Evolutionary conservation across 2,329 filamentous ascomycete species (phyloP), one percentile per base, ranked within the genome.

Genomic region (Fonsecaea multimorphosa): DNA sequence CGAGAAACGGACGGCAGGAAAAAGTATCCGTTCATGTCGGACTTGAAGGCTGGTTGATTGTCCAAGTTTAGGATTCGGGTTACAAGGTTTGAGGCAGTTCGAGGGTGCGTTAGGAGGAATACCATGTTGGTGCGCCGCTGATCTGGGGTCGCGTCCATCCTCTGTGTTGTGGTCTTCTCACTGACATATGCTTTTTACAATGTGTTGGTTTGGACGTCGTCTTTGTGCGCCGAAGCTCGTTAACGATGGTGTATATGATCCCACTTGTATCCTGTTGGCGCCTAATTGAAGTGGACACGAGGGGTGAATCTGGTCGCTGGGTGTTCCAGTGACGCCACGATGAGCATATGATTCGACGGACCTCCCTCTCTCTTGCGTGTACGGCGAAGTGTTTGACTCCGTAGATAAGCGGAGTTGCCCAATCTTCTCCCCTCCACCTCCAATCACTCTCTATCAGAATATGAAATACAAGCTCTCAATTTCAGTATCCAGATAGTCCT

Each of bases 81-180:
- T 8, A 77, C 68, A 6, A 78, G 69, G 58, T 77, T 76, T 14
- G 76, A 77, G 6, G 75, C 76, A 7, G 76, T 74, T 53, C 76
- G 74, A 5, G 75, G 74, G 57, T 70, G 66, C 51, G 72, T 73
- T 31, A 76, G 46, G 7, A 75, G 68, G 29, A 71, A 64, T 24
- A 64, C 19, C 46, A 57, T 32, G 14, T n/a, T 22, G n/a, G n/a
- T n/a, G n/a, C n/a, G n/a, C n/a, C n/a, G n/a, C n/a, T n/a, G n/a
- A n/a, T n/a, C n/a, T 19, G 19, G 19, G n/a, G 46, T 51, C 46
- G 22, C n/a, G 14, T 51, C n/a, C 46, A 27, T 22, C 8, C 46
- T 27, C 1, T 9, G n/a, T n/a, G n/a, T n/a, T n/a, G n/a, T 51
- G 8, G 11, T 51, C 11, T 22, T 2, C 22, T 22, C n/a, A n/a